A percentile compares a stretch with the other conserved stretches of the same genome.
These are phyloP conservation scores for Colletotrichum karsti DNA, from an alignment of 2,329 filamentous ascomycete genomes.

Conservation along the genomic window DNA sequence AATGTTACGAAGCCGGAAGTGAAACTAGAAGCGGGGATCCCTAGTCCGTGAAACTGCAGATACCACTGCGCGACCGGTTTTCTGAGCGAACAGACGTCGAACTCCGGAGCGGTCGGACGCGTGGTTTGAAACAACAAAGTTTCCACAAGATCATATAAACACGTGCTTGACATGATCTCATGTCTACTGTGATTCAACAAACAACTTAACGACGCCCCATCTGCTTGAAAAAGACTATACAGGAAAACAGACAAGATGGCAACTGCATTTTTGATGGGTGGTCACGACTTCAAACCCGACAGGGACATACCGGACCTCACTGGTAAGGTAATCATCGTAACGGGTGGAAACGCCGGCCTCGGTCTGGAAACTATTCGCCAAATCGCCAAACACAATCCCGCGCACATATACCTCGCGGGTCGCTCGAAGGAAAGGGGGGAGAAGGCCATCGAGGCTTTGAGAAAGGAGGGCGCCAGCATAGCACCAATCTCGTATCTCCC, in stretches of 20 bases:
- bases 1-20: neutral
- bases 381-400: conserved; percentile 43
- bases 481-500: conserved; percentile 9
- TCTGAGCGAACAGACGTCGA: neutral
- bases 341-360: conserved; percentile 49
- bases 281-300: conserved; percentile 19
- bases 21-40: neutral
- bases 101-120: conserved; percentile 10
- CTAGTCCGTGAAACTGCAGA: neutral
- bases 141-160: neutral
- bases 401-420: conserved; percentile 30
- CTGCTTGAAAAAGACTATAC: neutral
- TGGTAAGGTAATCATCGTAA: conserved; percentile 46
- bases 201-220: neutral
- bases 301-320: conserved; percentile 41
- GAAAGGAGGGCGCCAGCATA: neutral
- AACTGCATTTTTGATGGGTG: conserved; percentile 16
- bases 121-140: conserved; percentile 17
- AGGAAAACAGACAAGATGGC: neutral
- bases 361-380: conserved; percentile 48
- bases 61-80: neutral
- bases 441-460: conserved; percentile 11
- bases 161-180: neutral
- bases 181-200: fast-evolving
- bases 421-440: conserved; percentile 14